Evolutionary conservation across 805 yeast genomes (phyloP), one percentile per base, ranked within the genome.

Genomic region (Kodamaea kakaduensis): DNA sequence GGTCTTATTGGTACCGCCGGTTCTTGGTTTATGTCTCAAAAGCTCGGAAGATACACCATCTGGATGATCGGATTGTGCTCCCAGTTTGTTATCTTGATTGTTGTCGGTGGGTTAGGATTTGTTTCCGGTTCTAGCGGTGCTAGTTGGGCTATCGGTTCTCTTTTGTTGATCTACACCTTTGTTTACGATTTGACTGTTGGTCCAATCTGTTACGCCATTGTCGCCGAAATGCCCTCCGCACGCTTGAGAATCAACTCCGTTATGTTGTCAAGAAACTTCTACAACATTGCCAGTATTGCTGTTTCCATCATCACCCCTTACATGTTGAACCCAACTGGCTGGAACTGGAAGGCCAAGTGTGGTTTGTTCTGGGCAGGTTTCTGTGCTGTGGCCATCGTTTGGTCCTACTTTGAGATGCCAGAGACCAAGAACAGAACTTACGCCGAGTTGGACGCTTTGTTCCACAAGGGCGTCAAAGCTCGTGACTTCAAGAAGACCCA

Each of bases 381-480:
- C 34, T 20, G 30, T 20, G 13, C 57, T 13, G 23, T 50, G 26
- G 48, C 54, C 21, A 39, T 59, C 12, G 14, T 65, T 24, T 74
- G 77, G 75, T 56, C 64, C 22, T 68, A 58, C 53, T 69, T 73
- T 52, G 68, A 73, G 34, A 58, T 77, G 33, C 84, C 85, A 7
- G 85, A 79, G 52, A 73, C 82, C 18, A 64, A 64, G 44, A 70
- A 68, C 32, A 66, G 79, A 52, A 74, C 83, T 0, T 77, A 63
- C 50, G 79, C 77, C 32, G 84, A 79, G 49, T 59, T 79, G 49
- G 84, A 78, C 54, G 58, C 61, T 35, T 56, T 78, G 59, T 79
- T 77, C 55, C 61, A 41, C 12, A 35, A 52, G 13, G 41, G 47
- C 2, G 54, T 64, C 25, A 43, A 52, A 7, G 75, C 78, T 5